Evolutionary conservation across 2,329 filamentous ascomycete species (phyloP).

Genomic region (Trichophyton schoenleinii): DNA sequence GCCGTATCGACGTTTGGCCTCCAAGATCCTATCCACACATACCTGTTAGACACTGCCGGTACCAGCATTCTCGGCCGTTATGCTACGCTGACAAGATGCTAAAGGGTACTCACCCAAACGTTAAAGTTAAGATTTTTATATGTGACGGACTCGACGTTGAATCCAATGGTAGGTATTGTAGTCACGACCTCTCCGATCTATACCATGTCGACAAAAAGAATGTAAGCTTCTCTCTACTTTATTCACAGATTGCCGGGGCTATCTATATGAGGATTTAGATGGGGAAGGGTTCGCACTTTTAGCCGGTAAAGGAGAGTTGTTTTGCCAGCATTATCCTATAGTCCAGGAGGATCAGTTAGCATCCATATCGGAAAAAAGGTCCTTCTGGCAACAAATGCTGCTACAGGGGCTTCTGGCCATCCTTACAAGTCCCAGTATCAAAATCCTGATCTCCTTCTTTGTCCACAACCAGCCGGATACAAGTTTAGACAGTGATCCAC

Average conservation of each 20-base stretch:
- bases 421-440: slow-evolving; percentile 83
- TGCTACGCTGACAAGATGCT: background rate
- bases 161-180: slow-evolving; percentile 97
- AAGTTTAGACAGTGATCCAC: slow-evolving; percentile 44
- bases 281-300: slow-evolving; percentile 50
- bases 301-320: slow-evolving; percentile 92
- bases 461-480: slow-evolving; percentile 65
- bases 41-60: background rate
- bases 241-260: background rate
- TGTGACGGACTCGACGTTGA: slow-evolving; percentile 97
- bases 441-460: slow-evolving; percentile 95
- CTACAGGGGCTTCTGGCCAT: slow-evolving; percentile 28
- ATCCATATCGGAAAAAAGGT: background rate
- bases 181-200: slow-evolving; percentile 98
- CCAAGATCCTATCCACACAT: slow-evolving; percentile 57
- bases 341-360: slow-evolving; percentile 10
- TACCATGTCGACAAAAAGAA: background rate
- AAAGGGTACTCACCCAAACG: slow-evolving; percentile 61
- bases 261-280: too few relatives aligned
- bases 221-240: background rate
- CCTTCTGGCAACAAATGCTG: background rate
- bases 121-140: slow-evolving; percentile 99
- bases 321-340: slow-evolving; percentile 95
- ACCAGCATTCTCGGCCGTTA: background rate
- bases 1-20: slow-evolving; percentile 95